Percentiles rank a stretch among this genome's conserved stretches.
phyloP scores from a whole-genome alignment of 441 rosid genomes.

The Euphorbia corollata region DNA sequence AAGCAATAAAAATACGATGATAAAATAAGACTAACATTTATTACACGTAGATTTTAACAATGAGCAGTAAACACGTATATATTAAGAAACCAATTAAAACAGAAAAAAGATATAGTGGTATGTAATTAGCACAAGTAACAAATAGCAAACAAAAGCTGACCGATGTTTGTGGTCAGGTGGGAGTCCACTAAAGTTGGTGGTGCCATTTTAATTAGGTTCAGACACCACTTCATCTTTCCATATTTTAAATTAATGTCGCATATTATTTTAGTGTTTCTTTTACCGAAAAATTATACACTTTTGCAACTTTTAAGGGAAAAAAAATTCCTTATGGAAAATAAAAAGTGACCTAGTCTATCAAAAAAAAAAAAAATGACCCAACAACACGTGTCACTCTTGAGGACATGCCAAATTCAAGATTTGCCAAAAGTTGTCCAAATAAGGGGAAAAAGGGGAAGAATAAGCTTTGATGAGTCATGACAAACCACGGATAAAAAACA shows the following conservation, averaged over 20 bases:
- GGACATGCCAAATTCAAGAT: constrained; percentile 12
- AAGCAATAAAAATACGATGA: background rate
- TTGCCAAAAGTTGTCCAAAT: background rate
- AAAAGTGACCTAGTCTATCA: constrained; percentile 15
- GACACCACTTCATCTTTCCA: constrained; percentile 21
- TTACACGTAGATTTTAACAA: background rate
- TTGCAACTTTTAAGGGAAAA: constrained; percentile 19
- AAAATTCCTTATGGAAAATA: background rate
- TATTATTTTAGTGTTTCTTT: background rate
- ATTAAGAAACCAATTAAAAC: constrained; percentile 18
- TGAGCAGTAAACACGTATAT: constrained; percentile 17
- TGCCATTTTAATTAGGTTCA: constrained; percentile 22
- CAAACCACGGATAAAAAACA: too few relatives aligned
- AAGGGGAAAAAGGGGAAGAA: background rate
- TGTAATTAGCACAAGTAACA: constrained; percentile 6
- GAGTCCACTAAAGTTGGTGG: constrained; percentile 47
- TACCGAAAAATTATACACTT: constrained; percentile 9
- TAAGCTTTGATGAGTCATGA: background rate
- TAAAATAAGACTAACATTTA: background rate
- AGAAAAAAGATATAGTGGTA: constrained; percentile 13
- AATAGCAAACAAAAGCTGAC: constrained; percentile 35
- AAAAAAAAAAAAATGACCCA: too few relatives aligned
- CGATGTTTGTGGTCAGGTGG: constrained; percentile 41
- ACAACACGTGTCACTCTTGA: constrained; percentile 27
- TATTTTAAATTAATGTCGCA: background rate